These are phyloP conservation scores for Erodium trifolium DNA, from an alignment of 441 rosid species.

Conservation along the genomic window DNA sequence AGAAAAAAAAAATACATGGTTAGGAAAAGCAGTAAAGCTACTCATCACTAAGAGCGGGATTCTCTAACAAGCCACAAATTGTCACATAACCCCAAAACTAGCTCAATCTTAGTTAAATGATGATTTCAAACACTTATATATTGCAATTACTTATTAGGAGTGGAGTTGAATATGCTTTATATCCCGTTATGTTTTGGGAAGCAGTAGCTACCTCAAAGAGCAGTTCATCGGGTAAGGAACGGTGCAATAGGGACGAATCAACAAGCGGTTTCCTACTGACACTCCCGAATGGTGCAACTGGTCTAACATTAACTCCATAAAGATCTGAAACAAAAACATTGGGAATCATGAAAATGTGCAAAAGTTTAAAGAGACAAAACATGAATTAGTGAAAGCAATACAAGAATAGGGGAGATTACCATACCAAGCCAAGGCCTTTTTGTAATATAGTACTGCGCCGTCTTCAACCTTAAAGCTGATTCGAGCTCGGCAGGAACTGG, in stretches of 20 bases:
- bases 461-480: constrained; percentile 68
- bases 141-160: too few species aligned
- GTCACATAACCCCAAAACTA: too few species aligned
- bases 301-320: constrained; percentile 77
- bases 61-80: too few species aligned
- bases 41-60: too few species aligned
- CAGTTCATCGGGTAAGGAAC: constrained; percentile 83
- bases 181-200: not conserved
- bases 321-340: constrained; percentile 44
- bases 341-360: not conserved
- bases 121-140: too few species aligned
- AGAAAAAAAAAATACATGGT: too few species aligned
- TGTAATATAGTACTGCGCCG: constrained; percentile 52
- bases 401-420: constrained; percentile 19
- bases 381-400: too few species aligned
- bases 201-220: constrained; percentile 75
- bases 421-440: constrained; percentile 83
- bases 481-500: constrained; percentile 71
- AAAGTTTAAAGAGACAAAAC: not conserved
- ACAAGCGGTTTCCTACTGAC: constrained; percentile 45
- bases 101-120: too few species aligned
- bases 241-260: constrained; percentile 73
- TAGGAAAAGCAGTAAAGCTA: too few species aligned
- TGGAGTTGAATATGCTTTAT: too few species aligned
- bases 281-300: constrained; percentile 77